Percentiles rank a stretch among this genome's conserved stretches.
Evolutionary conservation across 2,329 filamentous ascomycete species (phyloP).

Genomic region (Blumeria graminis): DNA sequence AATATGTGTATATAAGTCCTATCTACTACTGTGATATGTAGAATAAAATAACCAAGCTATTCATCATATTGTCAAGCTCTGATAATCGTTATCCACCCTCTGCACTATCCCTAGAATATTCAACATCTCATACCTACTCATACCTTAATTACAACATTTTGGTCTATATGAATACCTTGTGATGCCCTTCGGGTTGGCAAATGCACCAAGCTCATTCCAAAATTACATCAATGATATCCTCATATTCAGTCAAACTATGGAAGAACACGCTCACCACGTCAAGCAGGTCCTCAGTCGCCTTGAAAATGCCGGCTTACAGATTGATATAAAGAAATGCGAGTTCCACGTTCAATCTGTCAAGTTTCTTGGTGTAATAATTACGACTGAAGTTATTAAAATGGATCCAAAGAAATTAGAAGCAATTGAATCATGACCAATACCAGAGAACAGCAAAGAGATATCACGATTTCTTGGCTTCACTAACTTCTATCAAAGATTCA

Average conservation of each 20-base stretch:
- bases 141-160: no score
- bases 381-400: background rate
- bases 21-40: no score
- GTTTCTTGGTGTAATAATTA: background rate
- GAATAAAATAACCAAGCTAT: no score
- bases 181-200: constrained; percentile 12
- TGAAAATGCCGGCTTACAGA: background rate
- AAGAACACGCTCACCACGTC: background rate
- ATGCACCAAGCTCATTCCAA: constrained; percentile 6
- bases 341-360: background rate
- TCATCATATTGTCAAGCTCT: no score
- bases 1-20: no score
- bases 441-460: background rate
- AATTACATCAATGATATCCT: constrained; percentile 4
- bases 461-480: background rate
- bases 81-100: no score
- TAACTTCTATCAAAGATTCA: background rate
- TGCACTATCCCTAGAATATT: no score
- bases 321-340: background rate
- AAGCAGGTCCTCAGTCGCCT: background rate
- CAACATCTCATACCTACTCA: no score
- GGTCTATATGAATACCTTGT: constrained; percentile 13
- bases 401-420: background rate
- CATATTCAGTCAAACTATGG: constrained; percentile 1
- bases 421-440: background rate